These are phyloP conservation scores for Plasmodium fragile DNA, from an alignment of 169 alveolate genomes.

Conservation along the genomic window DNA sequence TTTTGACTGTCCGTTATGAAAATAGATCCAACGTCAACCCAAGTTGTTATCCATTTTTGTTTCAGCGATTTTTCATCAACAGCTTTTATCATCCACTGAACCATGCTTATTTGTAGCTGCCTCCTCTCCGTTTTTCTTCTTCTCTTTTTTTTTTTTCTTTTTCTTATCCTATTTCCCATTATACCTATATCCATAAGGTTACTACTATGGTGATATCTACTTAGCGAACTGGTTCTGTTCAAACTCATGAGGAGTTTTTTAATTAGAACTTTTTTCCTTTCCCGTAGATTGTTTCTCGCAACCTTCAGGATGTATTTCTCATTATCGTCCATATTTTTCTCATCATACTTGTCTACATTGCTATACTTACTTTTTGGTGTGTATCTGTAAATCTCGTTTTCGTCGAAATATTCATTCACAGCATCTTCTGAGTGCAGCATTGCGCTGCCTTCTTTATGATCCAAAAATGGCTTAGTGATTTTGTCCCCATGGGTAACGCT, in stretches of 20 bases:
- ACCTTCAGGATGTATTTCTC: neutral
- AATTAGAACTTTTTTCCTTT: neutral
- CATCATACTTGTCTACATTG: neutral
- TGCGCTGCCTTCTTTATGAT: neutral
- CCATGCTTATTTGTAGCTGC: slow-evolving; percentile 61
- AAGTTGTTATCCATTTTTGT: slow-evolving; percentile 69
- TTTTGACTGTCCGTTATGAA: slow-evolving; percentile 48
- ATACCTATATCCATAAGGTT: neutral
- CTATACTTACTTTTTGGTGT: neutral
- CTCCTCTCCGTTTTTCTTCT: slow-evolving; percentile 17
- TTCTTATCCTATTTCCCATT: slow-evolving; percentile 3
- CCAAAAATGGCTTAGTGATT: neutral
- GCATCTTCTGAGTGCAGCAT: neutral
- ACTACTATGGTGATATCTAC: neutral
- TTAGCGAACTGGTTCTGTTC: slow-evolving; percentile 24
- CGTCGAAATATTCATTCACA: neutral
- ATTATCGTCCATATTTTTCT: neutral
- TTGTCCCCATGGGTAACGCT: neutral
- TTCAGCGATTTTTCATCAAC: slow-evolving; percentile 55
- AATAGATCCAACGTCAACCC: slow-evolving; percentile 75
- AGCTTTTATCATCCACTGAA: slow-evolving; percentile 72
- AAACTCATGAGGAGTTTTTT: slow-evolving; percentile 7
- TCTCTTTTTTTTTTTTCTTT: neutral
- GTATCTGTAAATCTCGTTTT: neutral
- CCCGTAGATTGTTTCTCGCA: neutral